Evolutionary conservation across 805 yeast genomes (phyloP).

Genomic region (Candida patagonica): DNA sequence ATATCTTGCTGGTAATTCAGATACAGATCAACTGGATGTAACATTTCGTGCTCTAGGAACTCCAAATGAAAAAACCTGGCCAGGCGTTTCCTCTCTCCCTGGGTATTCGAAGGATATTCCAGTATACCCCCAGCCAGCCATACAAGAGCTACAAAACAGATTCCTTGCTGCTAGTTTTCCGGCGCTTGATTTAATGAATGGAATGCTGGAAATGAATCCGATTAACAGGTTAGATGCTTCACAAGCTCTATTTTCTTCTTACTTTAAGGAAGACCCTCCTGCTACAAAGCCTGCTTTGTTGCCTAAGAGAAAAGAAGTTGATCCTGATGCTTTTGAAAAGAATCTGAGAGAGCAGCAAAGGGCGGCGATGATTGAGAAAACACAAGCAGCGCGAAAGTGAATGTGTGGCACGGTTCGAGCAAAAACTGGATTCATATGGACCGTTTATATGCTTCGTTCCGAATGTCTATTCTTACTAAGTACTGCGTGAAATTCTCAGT

Average conservation of each 20-base stretch:
- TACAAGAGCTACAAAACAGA: constrained; percentile 68
- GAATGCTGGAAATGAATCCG: constrained; percentile 72
- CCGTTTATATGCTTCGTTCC: no score
- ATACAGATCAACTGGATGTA: constrained; percentile 81
- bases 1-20: constrained; percentile 87
- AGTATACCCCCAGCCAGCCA: constrained; percentile 77
- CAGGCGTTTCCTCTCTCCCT: constrained; percentile 73
- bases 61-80: constrained; percentile 89
- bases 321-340: constrained; percentile 13
- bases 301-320: constrained; percentile 35
- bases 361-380: constrained; percentile 13
- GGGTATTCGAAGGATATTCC: constrained; percentile 44
- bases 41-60: constrained; percentile 95
- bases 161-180: constrained; percentile 85
- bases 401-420: no score
- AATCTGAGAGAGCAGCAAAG: constrained; percentile 11
- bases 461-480: no score
- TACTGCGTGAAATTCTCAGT: no score
- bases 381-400: no score
- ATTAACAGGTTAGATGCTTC: constrained; percentile 57
- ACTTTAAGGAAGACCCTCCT: constrained; percentile 62
- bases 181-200: constrained; percentile 67
- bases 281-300: constrained; percentile 59
- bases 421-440: not conserved
- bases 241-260: constrained; percentile 54